Percentiles rank a stretch among this genome's conserved stretches.
Evolutionary conservation across 2,329 filamentous ascomycete genomes (phyloP).

Genomic region (Leptographium lundbergii): DNA sequence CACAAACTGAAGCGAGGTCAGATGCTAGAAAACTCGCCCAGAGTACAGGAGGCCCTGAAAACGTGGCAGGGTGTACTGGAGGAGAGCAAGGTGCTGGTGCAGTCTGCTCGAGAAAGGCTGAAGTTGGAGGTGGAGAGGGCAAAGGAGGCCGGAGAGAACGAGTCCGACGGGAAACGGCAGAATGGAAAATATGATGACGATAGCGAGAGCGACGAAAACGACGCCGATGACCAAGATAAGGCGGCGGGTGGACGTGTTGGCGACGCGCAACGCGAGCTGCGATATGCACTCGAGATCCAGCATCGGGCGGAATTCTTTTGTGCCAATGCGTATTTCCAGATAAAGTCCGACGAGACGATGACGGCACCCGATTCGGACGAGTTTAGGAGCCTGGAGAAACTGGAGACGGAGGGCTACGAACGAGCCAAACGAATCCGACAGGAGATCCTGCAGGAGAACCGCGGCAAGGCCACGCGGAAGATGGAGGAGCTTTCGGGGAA

Average conservation of each 20-base stretch:
- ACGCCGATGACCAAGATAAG: conserved; percentile 14
- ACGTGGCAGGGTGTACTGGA: conserved; percentile 52
- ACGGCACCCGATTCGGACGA: conserved; percentile 55
- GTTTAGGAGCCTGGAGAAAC: conserved; percentile 51
- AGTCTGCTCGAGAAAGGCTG: conserved; percentile 52
- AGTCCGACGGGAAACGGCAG: conserved; percentile 7
- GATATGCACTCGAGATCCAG: conserved; percentile 62
- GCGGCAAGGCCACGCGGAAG: conserved; percentile 43
- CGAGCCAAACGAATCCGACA: conserved; percentile 63
- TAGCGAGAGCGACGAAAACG: conserved; percentile 16
- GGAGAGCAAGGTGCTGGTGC: conserved; percentile 39
- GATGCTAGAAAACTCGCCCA: conserved; percentile 61
- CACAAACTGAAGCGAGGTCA: conserved; percentile 60
- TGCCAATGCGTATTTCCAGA: conserved; percentile 72
- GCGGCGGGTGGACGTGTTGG: conserved; percentile 29
- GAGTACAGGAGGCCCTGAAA: conserved; percentile 52
- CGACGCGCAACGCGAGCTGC: conserved; percentile 52
- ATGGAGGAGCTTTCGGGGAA: conserved; percentile 51
- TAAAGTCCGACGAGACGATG: conserved; percentile 56
- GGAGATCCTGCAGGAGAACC: conserved; percentile 58
- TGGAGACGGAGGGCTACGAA: conserved; percentile 65
- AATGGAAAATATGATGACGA: conserved; percentile 16
- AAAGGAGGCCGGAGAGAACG: conserved; percentile 12
- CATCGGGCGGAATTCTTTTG: conserved; percentile 78
- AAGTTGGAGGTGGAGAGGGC: conserved; percentile 32